These are phyloP conservation scores for Sutorius eximius DNA, from an alignment of 1,284 basidiomycete genomes.

Conservation along the genomic window DNA sequence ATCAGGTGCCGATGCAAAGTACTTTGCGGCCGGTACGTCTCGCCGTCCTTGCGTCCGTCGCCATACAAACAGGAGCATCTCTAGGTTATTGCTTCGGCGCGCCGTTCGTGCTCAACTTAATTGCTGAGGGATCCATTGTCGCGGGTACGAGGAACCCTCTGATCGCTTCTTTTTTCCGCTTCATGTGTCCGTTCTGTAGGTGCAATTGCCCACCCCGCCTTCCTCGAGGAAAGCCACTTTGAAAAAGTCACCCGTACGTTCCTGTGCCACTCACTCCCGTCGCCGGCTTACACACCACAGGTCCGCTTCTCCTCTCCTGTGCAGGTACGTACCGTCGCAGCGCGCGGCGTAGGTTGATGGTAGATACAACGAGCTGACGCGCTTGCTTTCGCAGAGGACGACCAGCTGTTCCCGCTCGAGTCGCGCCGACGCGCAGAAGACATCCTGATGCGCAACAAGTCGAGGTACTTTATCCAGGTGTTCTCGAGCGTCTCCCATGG, in stretches of 20 bases:
- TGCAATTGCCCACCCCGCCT: constrained; percentile 54
- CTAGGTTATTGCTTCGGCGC: constrained; percentile 60
- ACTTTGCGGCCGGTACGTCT: constrained; percentile 38
- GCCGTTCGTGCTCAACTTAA: constrained; percentile 47
- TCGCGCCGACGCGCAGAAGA: constrained; percentile 30
- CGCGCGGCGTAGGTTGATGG: neutral
- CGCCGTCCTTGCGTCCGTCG: neutral
- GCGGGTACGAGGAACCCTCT: constrained; percentile 36
- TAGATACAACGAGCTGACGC: constrained; percentile 26
- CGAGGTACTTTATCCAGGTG: constrained; percentile 31
- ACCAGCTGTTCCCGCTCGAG: constrained; percentile 23
- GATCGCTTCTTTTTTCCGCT: neutral
- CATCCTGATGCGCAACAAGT: constrained; percentile 27
- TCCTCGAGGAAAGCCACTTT: constrained; percentile 54
- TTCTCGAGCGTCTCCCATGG: constrained; percentile 35
- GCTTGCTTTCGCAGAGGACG: constrained; percentile 24
- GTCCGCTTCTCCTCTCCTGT: constrained; percentile 51
- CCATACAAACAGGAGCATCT: neutral
- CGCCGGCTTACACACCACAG: constrained; percentile 28
- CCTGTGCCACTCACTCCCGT: neutral
- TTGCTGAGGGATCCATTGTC: constrained; percentile 42
- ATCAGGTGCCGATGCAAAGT: constrained; percentile 29
- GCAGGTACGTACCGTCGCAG: constrained; percentile 37
- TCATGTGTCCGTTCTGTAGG: constrained; percentile 29
- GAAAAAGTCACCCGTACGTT: constrained; percentile 45